Conservation (phyloP, 257 asterid genomes). For the Cinchona pubescens region DNA sequence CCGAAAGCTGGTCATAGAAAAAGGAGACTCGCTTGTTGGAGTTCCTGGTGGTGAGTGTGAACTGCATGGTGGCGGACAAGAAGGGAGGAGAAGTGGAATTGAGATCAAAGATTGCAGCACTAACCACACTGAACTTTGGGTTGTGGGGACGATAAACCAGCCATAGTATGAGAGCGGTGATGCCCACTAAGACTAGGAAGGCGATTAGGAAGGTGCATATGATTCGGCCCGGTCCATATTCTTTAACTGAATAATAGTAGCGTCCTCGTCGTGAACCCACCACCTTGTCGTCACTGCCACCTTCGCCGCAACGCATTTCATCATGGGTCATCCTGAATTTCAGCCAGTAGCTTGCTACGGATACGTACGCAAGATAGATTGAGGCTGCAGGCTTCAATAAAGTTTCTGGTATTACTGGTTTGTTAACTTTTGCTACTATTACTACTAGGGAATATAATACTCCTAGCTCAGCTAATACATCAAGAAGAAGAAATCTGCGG, state of each 20-base stretch:
- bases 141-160: constrained; percentile 52
- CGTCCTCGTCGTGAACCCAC: constrained; percentile 1
- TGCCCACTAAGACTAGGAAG: constrained; percentile 37
- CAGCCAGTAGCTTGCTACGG: too few species aligned
- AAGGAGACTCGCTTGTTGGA: constrained; percentile 51
- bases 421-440: not conserved
- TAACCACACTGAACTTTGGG: constrained; percentile 53
- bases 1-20: constrained; percentile 49
- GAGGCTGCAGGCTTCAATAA: too few species aligned
- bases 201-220: constrained; percentile 25
- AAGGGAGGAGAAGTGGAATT: constrained; percentile 45
- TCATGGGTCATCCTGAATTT: too few species aligned
- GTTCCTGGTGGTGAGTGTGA: constrained; percentile 54
- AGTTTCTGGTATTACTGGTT: too few species aligned
- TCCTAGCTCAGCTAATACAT: too few species aligned
- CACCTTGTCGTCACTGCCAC: constrained; percentile 16
- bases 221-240: constrained; percentile 18
- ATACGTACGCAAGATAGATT: too few species aligned
- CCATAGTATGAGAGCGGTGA: constrained; percentile 49
- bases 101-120: constrained; percentile 47
- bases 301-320: too few species aligned
- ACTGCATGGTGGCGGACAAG: constrained; percentile 52
- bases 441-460: not conserved
- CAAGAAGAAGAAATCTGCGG: not conserved
- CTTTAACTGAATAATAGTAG: not conserved